Evolutionary conservation across 805 yeast species (phyloP), one percentile per base, ranked within the genome.

Genomic region (Metschnikowia continentalis): DNA sequence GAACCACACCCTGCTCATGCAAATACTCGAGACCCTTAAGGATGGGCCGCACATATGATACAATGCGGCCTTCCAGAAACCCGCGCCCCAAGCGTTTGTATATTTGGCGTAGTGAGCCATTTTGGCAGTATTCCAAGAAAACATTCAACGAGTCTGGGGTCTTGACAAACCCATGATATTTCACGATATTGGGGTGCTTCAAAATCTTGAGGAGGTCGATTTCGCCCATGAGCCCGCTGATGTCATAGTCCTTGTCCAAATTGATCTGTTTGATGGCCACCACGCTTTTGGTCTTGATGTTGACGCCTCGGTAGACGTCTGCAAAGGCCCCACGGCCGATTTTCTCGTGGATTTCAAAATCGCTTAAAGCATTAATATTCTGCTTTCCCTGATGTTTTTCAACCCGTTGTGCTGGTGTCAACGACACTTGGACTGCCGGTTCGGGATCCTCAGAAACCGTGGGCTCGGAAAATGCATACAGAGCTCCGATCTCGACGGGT

Each of bases 321-420:
- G 97, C 98, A 64, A 83, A 90, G 0, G 97, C 97, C 1, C 99
- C 99, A 53, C 80, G 80, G 2, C 98, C 99, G 2, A 94, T 74
- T 35, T 85, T 77, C 44, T 82, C 86, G 44, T 76, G 74, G 58
- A 84, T 72, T 30, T 72, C 72, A 60, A 79, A 82, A 48, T 76
- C 76, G 41, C 76, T 80, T 19, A 77, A 65, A 2, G 77, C 79
- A 56, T 69, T 70, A 32, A 60, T 51, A 64, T 69, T 62, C 0
- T 77, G 76, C 0, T 72, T 70, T 5, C 19, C 40, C n/a, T 20
- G 42, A 26, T 58, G 63, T 54, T 76, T 76, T 54, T 78, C 82
- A 30, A 76, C 58, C 32, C 79, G 60, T 55, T 79, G 83, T 0
- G 82, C 82, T 6, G 83, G 83, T 0, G 83, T 79, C 15, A 73